phyloP scores from a whole-genome alignment of 2,329 filamentous ascomycete species.

The Aspergillus brunneoviolaceus region DNA sequence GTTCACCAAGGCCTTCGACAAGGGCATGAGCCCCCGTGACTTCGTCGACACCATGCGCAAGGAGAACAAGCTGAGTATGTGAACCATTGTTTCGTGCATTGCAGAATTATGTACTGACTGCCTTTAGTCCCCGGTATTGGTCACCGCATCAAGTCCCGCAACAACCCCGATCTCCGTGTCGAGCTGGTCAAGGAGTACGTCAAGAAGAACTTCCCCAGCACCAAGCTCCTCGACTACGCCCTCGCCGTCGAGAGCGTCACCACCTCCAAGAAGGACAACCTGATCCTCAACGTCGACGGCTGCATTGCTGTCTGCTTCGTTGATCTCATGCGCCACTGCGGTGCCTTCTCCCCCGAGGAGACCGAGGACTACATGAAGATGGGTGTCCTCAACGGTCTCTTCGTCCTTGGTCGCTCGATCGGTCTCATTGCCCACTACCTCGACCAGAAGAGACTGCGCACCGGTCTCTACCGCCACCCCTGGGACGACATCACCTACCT shows the following conservation, averaged over 20 bases:
- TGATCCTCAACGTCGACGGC: constrained; percentile 98
- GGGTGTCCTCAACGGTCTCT: constrained; percentile 99
- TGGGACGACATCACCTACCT: constrained; percentile 99
- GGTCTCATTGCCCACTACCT: constrained; percentile 99
- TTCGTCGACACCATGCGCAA: constrained; percentile 99
- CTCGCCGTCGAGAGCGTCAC: constrained; percentile 97
- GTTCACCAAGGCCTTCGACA: constrained; percentile 97
- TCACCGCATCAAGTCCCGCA: constrained; percentile 98
- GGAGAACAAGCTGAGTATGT: constrained; percentile 94
- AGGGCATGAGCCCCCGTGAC: constrained; percentile 95
- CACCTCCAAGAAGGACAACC: constrained; percentile 99
- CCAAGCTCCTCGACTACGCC: constrained; percentile 98
- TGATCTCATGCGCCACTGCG: constrained; percentile 94
- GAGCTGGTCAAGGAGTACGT: constrained; percentile 99
- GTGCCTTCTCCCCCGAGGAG: constrained; percentile 93
- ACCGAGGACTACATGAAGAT: constrained; percentile 98
- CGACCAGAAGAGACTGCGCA: constrained; percentile 98
- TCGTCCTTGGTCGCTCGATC: constrained; percentile 94
- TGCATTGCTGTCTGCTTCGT: constrained; percentile 99
- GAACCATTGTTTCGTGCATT: neutral
- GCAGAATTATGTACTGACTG: constrained; percentile 22
- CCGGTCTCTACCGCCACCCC: constrained; percentile 97
- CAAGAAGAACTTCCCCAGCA: constrained; percentile 92
- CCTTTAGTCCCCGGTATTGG: constrained; percentile 83
- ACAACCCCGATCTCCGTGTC: constrained; percentile 99